Evolutionary conservation across 495 filamentous ascomycete genomes (phyloP).

Genomic region (Podospora pseudoanserina): DNA sequence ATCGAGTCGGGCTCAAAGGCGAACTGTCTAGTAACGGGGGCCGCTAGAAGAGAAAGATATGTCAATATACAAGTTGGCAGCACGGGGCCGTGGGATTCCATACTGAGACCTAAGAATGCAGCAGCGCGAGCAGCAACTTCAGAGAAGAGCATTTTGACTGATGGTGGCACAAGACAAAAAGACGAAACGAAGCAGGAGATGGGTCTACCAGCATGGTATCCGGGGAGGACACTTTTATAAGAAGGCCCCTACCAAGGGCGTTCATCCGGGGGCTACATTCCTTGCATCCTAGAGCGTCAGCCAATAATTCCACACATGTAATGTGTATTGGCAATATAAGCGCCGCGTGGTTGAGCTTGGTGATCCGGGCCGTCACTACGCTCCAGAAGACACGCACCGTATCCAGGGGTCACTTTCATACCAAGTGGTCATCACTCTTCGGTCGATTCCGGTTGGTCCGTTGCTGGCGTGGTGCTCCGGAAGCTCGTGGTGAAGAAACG

Average conservation of each 20-base stretch:
- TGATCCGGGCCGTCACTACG: slow-evolving; percentile 1
- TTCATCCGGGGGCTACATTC: not conserved
- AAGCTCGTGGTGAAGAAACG: not conserved
- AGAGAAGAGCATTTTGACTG: slow-evolving; percentile 26
- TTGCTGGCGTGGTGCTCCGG: not conserved
- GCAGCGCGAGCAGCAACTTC: slow-evolving; percentile 18
- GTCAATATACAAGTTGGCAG: not conserved
- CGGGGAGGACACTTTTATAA: slow-evolving; percentile 16
- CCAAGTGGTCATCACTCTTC: slow-evolving; percentile 23
- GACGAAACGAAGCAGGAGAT: not conserved
- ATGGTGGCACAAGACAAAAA: slow-evolving; percentile 6
- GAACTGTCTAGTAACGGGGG: slow-evolving; percentile 26
- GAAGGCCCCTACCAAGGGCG: slow-evolving; percentile 9
- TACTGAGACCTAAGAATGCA: slow-evolving; percentile 29
- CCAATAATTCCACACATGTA: slow-evolving; percentile 21
- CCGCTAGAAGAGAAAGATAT: not conserved
- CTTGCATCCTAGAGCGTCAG: slow-evolving; percentile 2
- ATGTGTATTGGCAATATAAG: slow-evolving; percentile 21
- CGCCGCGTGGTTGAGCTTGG: slow-evolving; percentile 2
- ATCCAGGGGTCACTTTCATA: not conserved
- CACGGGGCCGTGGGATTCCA: not conserved
- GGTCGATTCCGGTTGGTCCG: slow-evolving; percentile 22
- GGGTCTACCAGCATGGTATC: slow-evolving; percentile 2
- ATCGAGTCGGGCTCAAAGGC: slow-evolving; percentile 33
- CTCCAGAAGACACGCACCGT: not conserved